Evolutionary conservation across 139 green algal species (phyloP), one percentile per base, ranked within the genome.

Genomic region (Coccomyxa sp.): DNA sequence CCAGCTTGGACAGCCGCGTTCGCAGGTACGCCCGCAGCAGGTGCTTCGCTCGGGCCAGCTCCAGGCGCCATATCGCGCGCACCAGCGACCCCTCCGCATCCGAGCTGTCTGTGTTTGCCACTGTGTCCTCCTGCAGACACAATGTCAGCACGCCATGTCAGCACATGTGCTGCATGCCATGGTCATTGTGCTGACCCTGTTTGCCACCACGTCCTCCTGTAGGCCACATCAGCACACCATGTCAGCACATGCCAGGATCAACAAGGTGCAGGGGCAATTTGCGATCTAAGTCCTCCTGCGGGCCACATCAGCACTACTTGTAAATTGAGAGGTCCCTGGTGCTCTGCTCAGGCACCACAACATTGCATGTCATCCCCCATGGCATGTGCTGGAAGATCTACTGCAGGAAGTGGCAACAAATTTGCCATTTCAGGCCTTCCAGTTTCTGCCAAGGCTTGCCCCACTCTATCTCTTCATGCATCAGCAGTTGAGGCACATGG

Each of bases 1-100:
- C 86, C 38, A 90, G 59, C 63, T 91, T 91, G 31, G 78, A 58
- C 51, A 91, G 77, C 30, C 88, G 83, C 16, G 68, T 59, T 9
- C 88, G 80, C 17, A 85, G 78, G 81, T 91, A 91, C 27, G 80
- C 82, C 13, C 86, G 76, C 59, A 91, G 67, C 86, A 90, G 67
- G 83, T 90, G 90, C 51, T 83, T 79, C 28, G 89, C 57, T n/a
- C 86, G 83, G 58, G 83, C 38, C n/a, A 90, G 57, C 67, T 90
- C 86, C 31, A 76, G 68, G 57, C 80, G 63, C 67, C 87, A 82
- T 1, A 90, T 85, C 13, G 79, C 75, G 13, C 88, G 80, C 66
- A 89, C 23, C 45, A 90, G 60, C 76, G 25, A 31, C 23, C 71
- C 71, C n/a, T 51, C 71, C 31, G 71, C 63, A 71, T 71, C 14